Evolutionary conservation across 225 moss, liverwort and hornwort genomes (phyloP).

Genomic region (Thuidium tamariscinum): DNA sequence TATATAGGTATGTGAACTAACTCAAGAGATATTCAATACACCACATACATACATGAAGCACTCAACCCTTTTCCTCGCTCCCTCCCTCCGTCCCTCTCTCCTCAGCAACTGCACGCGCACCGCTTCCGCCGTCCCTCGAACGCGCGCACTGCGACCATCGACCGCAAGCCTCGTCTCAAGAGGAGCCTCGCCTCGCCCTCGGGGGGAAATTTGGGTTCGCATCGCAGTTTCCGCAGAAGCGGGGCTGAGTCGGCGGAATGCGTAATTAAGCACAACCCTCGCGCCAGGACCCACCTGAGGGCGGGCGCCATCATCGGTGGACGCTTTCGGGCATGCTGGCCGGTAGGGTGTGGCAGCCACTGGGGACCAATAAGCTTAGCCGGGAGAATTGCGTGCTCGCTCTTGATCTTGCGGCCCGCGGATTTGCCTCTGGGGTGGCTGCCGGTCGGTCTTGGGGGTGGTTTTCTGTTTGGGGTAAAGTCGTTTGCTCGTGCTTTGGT

Average conservation of each 20-base stretch:
- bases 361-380: background rate
- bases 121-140: background rate
- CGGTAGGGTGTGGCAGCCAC: background rate
- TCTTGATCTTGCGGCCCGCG: background rate
- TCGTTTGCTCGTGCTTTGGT: background rate
- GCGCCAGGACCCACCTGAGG: background rate
- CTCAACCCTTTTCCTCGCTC: background rate
- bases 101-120: background rate
- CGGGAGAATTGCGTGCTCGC: background rate
- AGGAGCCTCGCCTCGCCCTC: background rate
- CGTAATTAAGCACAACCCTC: background rate
- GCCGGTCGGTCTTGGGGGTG: background rate
- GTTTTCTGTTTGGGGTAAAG: background rate
- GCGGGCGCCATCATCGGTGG: background rate
- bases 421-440: background rate
- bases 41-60: background rate
- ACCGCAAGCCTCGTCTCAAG: background rate
- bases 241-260: background rate
- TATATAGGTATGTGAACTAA: background rate
- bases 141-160: background rate
- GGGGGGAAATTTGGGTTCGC: background rate
- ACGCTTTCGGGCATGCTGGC: background rate
- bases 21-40: background rate
- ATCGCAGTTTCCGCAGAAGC: background rate
- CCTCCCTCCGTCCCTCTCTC: background rate